Evolutionary conservation across 306 rosid species (phyloP).

Genomic region (Cucumis hystrix): DNA sequence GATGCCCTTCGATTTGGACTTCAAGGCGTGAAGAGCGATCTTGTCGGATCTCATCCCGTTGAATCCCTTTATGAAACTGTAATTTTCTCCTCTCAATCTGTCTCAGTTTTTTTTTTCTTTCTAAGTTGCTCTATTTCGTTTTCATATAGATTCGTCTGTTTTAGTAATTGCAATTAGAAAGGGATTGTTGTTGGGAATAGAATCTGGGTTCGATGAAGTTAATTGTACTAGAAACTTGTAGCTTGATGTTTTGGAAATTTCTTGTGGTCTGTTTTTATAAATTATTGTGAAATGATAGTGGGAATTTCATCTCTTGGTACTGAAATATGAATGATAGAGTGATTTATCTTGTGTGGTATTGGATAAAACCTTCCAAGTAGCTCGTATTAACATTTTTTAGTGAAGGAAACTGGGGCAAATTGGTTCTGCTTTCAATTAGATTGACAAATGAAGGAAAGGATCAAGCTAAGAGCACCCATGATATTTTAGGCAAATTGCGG

Average conservation of each 20-base stretch:
- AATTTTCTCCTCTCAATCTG: constrained; percentile 11
- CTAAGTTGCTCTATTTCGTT: not conserved
- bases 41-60: constrained; percentile 61
- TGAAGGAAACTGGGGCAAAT: not conserved
- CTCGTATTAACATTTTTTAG: not conserved
- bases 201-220: not conserved
- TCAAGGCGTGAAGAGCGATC: constrained; percentile 57
- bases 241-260: not conserved
- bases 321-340: not conserved
- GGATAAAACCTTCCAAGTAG: not conserved
- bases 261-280: not conserved
- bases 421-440: not conserved
- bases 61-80: constrained; percentile 60
- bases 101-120: not conserved
- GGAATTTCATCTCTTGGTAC: not conserved
- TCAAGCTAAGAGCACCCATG: not conserved
- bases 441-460: not conserved
- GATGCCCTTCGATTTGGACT: constrained; percentile 75
- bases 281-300: not conserved
- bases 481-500: no score
- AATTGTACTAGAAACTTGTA: not conserved
- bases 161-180: not conserved
- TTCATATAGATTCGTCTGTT: not conserved
- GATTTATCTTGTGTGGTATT: not conserved
- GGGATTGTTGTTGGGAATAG: not conserved